Base-by-base conservation (phyloP, 2,329 filamentous ascomycete genomes). In the Penicillium sp. region DNA sequence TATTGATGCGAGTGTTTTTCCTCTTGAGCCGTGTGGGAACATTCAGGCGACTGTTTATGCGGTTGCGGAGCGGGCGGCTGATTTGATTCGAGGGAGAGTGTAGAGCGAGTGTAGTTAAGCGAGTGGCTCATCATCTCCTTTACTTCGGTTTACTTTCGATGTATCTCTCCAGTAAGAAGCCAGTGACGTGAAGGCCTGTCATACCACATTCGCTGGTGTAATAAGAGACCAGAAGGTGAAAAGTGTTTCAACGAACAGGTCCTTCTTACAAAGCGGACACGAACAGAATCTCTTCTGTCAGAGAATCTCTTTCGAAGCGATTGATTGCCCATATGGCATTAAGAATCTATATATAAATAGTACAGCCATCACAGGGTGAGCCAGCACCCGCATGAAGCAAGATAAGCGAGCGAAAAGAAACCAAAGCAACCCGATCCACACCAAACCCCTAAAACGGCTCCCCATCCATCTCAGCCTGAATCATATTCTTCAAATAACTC, bases 401-500 rank as follows among this genome's bases (percentile, higher is more conserved):
- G 12, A 12, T 12, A 42, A 31, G 42, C 39, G 31, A 37, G 28
- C 4, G 39, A 22, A 38, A 54, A 47, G 34, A 47, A 17, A 3
- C 5, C 25, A 47, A 35, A 54, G 17, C 25, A 35, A 14, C 5
- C 20, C 7, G 0, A 22, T 39, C 20, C 5, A 2, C 7, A 17
- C n/a, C 3, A 3, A 49, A 41, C 28, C 22, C 22, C 57, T 57
- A 67, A 38, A 69, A 69, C 5, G 67, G 67, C 47, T 63, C 57
- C 10, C 67, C 69, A 39, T 69, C 64, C 61, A 64, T 64, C 41
- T 70, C 73, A 59, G 70, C 70, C 56, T 75, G 72, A 37, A 84
- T 83, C 59, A 81, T 74, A 55, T 76, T 75, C 25, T 80, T 79
- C 42, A 84, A 69, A 67, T 84, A 84, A 56, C 80, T 80, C 69